Conservation (phyloP, 345 rosid genomes). For the Salix caprea region DNA sequence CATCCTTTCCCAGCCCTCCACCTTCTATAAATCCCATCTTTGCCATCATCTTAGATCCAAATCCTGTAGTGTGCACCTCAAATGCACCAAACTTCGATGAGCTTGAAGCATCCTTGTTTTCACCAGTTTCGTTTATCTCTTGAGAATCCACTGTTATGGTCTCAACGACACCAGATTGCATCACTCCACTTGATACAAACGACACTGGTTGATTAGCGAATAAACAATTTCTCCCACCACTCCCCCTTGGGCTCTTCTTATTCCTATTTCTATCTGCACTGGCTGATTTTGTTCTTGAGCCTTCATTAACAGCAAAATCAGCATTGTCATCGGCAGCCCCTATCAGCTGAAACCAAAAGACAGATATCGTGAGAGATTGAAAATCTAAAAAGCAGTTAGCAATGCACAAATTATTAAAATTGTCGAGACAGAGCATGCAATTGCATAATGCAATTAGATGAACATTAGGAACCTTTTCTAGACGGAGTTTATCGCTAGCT, state of each 20-base stretch:
- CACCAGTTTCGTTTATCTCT: conserved; percentile 29
- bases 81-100: conserved; percentile 57
- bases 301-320: conserved; percentile 51
- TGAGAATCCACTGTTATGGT: conserved; percentile 18
- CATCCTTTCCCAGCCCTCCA: conserved; percentile 79
- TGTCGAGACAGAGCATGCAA: neutral
- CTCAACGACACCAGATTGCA: conserved; percentile 50
- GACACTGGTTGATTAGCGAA: conserved; percentile 72
- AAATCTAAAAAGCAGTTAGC: conserved; percentile 2
- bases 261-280: conserved; percentile 31
- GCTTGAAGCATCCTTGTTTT: conserved; percentile 25
- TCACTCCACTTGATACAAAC: conserved; percentile 65
- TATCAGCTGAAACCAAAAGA: conserved; percentile 51
- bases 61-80: conserved; percentile 84
- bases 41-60: conserved; percentile 94
- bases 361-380: neutral
- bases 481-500: conserved; percentile 59
- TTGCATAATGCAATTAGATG: neutral
- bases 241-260: conserved; percentile 24
- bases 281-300: conserved; percentile 31
- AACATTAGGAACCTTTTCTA: conserved; percentile 53
- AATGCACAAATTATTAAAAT: neutral
- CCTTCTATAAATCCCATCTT: conserved; percentile 88
- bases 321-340: conserved; percentile 59
- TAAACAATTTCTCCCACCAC: conserved; percentile 38